Conservation (phyloP, 148 eudicot species). For the Selenicereus undatus region DNA sequence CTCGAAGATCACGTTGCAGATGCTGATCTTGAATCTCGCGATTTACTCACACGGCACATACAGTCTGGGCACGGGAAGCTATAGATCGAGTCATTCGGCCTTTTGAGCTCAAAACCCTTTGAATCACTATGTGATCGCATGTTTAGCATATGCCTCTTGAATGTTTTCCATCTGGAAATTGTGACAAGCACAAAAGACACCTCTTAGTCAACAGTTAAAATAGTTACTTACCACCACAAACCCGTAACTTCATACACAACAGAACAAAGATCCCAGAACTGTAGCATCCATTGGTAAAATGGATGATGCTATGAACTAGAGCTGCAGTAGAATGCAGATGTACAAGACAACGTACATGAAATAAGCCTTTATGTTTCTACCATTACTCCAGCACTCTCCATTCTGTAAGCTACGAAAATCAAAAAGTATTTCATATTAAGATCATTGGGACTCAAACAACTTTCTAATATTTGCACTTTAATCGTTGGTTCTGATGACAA, state of each 20-base stretch:
- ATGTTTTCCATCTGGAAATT: slow-evolving; percentile 58
- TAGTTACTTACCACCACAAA: neutral
- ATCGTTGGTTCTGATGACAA: too few relatives aligned
- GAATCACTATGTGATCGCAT: slow-evolving; percentile 86
- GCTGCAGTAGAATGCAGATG: neutral
- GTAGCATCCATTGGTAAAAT: neutral
- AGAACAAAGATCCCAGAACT: neutral
- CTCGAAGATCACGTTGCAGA: slow-evolving; percentile 43
- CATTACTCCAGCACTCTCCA: too few relatives aligned
- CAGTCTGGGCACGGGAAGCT: slow-evolving; percentile 93
- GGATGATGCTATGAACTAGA: neutral
- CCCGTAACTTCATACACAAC: neutral
- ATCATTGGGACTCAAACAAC: too few relatives aligned
- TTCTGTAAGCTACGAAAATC: too few relatives aligned
- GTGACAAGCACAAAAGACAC: slow-evolving; percentile 1
- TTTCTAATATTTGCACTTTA: too few relatives aligned
- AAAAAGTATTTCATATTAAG: too few relatives aligned
- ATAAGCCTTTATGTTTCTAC: too few relatives aligned
- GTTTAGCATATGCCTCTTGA: slow-evolving; percentile 83
- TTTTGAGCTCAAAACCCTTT: slow-evolving; percentile 81
- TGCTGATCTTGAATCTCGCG: slow-evolving; percentile 54
- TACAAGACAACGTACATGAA: too few relatives aligned
- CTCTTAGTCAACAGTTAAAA: neutral
- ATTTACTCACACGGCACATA: slow-evolving; percentile 75
- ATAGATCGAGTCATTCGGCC: slow-evolving; percentile 82